Evolutionary conservation across 2,329 filamentous ascomycete genomes (phyloP), one percentile per base, ranked within the genome.

Genomic region (Colletotrichum sp.): DNA sequence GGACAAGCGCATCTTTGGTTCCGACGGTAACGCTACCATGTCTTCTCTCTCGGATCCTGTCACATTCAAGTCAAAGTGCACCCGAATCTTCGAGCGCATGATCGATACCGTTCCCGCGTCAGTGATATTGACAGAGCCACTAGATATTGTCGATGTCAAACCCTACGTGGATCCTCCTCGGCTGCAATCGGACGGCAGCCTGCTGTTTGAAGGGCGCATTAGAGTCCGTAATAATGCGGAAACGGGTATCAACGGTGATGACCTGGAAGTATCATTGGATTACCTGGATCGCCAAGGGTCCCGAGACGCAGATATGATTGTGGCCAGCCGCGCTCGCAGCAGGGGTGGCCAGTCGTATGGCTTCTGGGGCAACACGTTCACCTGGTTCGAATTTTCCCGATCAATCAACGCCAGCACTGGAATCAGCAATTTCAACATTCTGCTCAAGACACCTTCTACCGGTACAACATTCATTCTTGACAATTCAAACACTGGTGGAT

Each of bases 11-110:
- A 79, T 80, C 44, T 80, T 80, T 36, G 67, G 64, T 28, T 71
- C 77, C 2, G 77, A 79, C 39, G 79, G 78, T 1, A 87, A 88
- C 79, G 82, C 80, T 16, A 88, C 86, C 1, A 86, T 89, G 59
- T 80, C 78, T n/a, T 79, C 81, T 2, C 80, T 89, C 78, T 82
- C 83, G 6, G 80, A 85, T 63, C 79, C 81, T 10, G 79, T 84
- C 8, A 80, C 80, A 6, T 89, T 89, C 78, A 80, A 83, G 21
- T 80, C 74, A 16, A 80, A 72, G 21, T 85, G 83, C 55, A 72
- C 77, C 3, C 67, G 77, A 13, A 71, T 84, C 16, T 80, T 85
- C 8, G 76, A 72, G 15, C 80, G 81, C 18, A 85, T 85, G 83
- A 81, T 85, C 59, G 78, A 85, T 62, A 84, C 83, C 2, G 83